Evolutionary conservation across 83 land plant species (phyloP).

Genomic region (Diphasiastrum complanatum): DNA sequence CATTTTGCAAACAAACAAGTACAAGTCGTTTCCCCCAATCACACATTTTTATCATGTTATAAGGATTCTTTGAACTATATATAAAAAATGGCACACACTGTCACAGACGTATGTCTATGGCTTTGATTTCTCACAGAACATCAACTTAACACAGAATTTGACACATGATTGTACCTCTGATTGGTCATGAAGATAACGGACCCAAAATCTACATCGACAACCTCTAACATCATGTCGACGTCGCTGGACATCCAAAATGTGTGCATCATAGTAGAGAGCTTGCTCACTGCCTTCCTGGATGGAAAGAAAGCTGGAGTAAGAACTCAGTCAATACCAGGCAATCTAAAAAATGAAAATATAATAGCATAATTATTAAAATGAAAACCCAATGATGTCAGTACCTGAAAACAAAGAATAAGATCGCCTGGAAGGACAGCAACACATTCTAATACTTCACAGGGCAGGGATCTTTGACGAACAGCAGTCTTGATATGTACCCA

Average conservation of each 20-base stretch:
- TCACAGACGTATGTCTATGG: too few relatives aligned
- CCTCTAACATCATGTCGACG: conserved; percentile 93
- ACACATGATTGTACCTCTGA: conserved; percentile 53
- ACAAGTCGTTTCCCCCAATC: too few relatives aligned
- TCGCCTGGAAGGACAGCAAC: conserved; percentile 46
- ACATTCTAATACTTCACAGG: conserved; percentile 44
- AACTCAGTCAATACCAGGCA: not conserved
- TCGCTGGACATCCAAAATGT: conserved; percentile 87
- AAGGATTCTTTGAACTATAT: too few relatives aligned
- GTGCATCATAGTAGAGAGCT: conserved; percentile 97
- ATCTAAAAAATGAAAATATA: not conserved
- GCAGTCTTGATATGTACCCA: conserved; percentile 39
- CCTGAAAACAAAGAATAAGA: conserved; percentile 45
- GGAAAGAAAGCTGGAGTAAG: not conserved
- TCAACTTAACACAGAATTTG: too few relatives aligned
- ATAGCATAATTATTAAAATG: not conserved
- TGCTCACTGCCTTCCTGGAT: conserved; percentile 94
- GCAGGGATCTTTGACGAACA: conserved; percentile 41
- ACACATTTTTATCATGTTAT: too few relatives aligned
- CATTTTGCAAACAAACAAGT: too few relatives aligned
- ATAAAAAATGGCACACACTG: too few relatives aligned
- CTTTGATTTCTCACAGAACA: too few relatives aligned
- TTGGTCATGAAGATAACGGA: conserved; percentile 93
- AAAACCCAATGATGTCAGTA: not conserved
- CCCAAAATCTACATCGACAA: conserved; percentile 92